Evolutionary conservation across 148 eudicot genomes (phyloP).

Genomic region (Rhododendron vialii): DNA sequence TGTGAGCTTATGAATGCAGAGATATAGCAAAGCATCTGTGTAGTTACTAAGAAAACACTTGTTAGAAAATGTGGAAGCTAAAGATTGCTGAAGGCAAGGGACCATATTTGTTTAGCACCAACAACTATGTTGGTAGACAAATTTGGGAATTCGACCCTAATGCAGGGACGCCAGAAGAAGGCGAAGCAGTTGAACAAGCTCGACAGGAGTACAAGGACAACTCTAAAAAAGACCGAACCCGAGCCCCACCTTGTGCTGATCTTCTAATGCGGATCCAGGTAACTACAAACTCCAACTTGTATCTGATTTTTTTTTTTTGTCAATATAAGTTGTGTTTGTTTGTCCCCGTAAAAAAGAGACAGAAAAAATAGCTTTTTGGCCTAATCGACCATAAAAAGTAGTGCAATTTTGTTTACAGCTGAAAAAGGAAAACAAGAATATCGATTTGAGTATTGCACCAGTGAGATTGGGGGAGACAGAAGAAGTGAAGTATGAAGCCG

Average conservation of each 20-base stretch:
- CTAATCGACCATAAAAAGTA: no score
- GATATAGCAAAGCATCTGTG: not conserved
- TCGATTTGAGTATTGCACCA: slow-evolving; percentile 9
- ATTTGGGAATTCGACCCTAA: slow-evolving; percentile 12
- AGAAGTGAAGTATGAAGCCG: slow-evolving; percentile 16
- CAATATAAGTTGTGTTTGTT: no score
- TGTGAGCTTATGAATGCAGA: not conserved
- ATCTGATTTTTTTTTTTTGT: no score
- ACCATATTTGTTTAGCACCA: slow-evolving; percentile 16
- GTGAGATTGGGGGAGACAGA: slow-evolving; percentile 8
- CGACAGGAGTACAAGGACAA: not conserved
- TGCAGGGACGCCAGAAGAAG: slow-evolving; percentile 7
- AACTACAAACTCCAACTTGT: not conserved
- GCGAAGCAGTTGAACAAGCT: slow-evolving; percentile 2
- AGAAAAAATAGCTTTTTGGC: no score
- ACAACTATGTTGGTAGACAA: slow-evolving; percentile 11
- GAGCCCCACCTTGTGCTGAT: not conserved
- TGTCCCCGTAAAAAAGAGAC: no score
- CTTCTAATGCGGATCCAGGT: slow-evolving; percentile 16
- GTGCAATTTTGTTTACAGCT: slow-evolving; percentile 5
- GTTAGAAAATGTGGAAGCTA: slow-evolving; percentile 11
- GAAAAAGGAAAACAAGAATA: slow-evolving; percentile 19
- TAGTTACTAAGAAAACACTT: not conserved
- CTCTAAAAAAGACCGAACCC: not conserved
- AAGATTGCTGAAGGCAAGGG: slow-evolving; percentile 15